A percentile compares a stretch with the other conserved stretches of the same genome.
phyloP scores from a whole-genome alignment of 371 early-diverging fungal genomes.

The Mucor plumbeus region DNA sequence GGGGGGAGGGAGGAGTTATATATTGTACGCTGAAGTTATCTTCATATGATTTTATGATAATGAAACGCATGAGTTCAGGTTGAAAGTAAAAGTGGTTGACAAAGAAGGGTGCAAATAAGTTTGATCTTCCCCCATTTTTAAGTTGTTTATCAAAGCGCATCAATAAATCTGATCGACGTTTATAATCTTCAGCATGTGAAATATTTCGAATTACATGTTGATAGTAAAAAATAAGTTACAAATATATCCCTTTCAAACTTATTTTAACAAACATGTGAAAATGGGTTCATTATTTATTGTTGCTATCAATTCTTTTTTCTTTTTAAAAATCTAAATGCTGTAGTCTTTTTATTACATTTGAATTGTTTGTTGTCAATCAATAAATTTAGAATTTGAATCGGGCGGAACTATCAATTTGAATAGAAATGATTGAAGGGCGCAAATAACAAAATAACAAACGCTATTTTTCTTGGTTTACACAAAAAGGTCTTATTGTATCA shows the following conservation, averaged over 20 bases:
- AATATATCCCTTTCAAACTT: not conserved
- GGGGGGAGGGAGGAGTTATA: too few relatives aligned
- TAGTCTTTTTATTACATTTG: not conserved
- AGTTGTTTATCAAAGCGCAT: not conserved
- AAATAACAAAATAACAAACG: not conserved
- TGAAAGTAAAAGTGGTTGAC: not conserved
- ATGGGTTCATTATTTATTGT: not conserved
- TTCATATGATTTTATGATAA: not conserved
- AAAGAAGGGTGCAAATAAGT: not conserved
- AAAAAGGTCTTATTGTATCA: conserved; percentile 1
- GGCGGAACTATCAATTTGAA: not conserved
- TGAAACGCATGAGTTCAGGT: conserved; percentile 3
- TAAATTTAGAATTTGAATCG: not conserved
- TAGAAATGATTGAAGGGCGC: not conserved
- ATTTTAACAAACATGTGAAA: not conserved
- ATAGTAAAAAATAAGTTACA: not conserved
- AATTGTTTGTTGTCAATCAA: conserved; percentile 8
- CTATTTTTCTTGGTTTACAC: not conserved
- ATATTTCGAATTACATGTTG: not conserved
- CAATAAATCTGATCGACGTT: too few relatives aligned
- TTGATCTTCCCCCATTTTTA: not conserved
- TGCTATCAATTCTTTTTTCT: not conserved
- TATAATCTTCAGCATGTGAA: not conserved
- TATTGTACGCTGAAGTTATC: not conserved
- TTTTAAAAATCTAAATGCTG: too few relatives aligned